Conservation (phyloP, 805 yeast species). For the Teunomyces lycoperdinae region DNA sequence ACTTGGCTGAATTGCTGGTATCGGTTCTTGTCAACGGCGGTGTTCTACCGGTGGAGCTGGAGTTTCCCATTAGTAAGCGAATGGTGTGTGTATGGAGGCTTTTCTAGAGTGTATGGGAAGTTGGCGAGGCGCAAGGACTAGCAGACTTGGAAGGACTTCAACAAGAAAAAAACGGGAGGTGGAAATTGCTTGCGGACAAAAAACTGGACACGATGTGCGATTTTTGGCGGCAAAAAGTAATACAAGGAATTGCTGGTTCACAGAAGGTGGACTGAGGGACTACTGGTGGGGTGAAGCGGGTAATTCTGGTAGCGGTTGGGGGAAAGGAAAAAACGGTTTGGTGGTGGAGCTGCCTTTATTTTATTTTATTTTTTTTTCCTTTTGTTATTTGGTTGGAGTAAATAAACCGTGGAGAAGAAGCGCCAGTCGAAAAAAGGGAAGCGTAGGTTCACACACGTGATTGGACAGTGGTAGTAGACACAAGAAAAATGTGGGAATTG, state of each 20-base stretch:
- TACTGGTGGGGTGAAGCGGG: neutral
- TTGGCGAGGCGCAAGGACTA: no score
- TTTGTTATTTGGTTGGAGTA: no score
- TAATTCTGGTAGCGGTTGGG: neutral
- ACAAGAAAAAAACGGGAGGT: neutral
- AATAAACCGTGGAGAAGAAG: no score
- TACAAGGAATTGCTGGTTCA: no score
- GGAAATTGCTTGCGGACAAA: neutral
- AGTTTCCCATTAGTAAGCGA: constrained; percentile 45
- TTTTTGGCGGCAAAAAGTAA: no score
- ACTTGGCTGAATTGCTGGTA: constrained; percentile 49
- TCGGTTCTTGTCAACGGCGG: constrained; percentile 54
- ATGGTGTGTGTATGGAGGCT: neutral
- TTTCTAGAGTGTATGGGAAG: no score
- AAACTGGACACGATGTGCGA: neutral
- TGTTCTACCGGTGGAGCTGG: constrained; percentile 42
- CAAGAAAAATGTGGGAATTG: neutral
- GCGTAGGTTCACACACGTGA: no score
- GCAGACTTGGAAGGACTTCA: no score
- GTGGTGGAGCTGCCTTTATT: no score
- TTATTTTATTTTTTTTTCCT: no score
- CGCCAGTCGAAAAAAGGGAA: no score
- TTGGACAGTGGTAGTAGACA: no score
- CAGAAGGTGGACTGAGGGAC: neutral
- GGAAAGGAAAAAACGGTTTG: neutral